Conservation (phyloP, 2,329 filamentous ascomycete species). For the Diaporthe ampelina region DNA sequence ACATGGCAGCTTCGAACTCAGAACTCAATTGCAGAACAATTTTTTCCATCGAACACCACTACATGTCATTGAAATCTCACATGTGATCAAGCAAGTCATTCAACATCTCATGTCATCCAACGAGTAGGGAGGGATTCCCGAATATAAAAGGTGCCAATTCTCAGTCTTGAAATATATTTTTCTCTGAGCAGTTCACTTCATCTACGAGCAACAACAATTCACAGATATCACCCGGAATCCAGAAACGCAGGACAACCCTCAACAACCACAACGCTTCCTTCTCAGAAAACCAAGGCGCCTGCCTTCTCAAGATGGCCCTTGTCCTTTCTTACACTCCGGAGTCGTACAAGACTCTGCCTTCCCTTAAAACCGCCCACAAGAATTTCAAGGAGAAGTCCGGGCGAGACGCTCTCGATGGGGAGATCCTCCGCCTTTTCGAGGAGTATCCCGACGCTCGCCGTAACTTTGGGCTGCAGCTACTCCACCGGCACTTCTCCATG, state of each 20-base stretch:
- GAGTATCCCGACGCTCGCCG: slow-evolving; percentile 9
- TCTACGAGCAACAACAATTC: not conserved
- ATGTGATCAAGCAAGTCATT: not conserved
- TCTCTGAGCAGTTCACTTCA: not conserved
- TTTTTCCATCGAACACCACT: no score
- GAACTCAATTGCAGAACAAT: no score
- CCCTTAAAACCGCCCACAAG: not conserved
- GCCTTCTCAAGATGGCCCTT: not conserved
- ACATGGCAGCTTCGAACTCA: no score
- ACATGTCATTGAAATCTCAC: not conserved
- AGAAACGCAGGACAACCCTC: not conserved
- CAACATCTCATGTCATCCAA: not conserved
- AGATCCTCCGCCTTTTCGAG: not conserved
- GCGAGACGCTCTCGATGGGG: not conserved
- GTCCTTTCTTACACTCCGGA: not conserved
- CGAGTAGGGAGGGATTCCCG: not conserved
- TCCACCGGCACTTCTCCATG: slow-evolving; percentile 14
- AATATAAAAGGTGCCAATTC: not conserved
- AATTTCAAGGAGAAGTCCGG: not conserved
- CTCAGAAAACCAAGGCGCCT: not conserved
- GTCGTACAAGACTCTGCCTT: not conserved
- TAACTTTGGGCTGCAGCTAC: slow-evolving; percentile 8
- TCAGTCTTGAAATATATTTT: no score
- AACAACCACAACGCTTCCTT: not conserved
- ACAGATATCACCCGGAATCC: not conserved